These are phyloP conservation scores for Protomyces lactucae-debilis DNA, from an alignment of 1,139 yeast genomes.

Conservation along the genomic window DNA sequence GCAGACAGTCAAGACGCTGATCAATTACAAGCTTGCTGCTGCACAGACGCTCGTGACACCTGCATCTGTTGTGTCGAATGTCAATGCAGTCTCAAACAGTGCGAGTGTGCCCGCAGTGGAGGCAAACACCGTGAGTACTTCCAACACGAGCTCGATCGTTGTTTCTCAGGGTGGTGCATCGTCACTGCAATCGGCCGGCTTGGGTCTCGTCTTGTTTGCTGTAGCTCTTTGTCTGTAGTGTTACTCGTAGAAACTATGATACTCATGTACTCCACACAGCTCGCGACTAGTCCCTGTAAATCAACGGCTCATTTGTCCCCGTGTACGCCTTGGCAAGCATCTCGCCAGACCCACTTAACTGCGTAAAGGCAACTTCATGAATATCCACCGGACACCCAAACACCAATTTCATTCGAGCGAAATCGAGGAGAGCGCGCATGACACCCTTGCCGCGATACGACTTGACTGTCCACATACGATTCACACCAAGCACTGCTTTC, in stretches of 20 bases:
- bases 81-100: not conserved
- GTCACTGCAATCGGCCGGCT: too few relatives aligned
- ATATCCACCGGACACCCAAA: not conserved
- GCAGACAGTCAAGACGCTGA: not conserved
- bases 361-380: constrained; percentile 17
- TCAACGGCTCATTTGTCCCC: not conserved
- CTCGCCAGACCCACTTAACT: constrained; percentile 16
- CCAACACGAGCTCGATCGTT: too few relatives aligned
- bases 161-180: too few relatives aligned
- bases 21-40: not conserved
- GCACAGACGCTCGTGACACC: not conserved
- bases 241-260: not conserved
- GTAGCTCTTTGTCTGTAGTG: not conserved
- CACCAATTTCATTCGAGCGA: not conserved
- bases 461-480: constrained; percentile 21
- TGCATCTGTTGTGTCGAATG: not conserved
- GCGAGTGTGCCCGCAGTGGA: not conserved
- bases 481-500: constrained; percentile 11
- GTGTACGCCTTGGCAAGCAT: not conserved
- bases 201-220: not conserved
- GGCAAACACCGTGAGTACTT: too few relatives aligned
- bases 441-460: constrained; percentile 5
- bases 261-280: not conserved
- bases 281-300: constrained; percentile 1
- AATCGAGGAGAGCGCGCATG: not conserved